phyloP scores from a whole-genome alignment of 176 grass and related monocot genomes.

The Lolium rigidum region DNA sequence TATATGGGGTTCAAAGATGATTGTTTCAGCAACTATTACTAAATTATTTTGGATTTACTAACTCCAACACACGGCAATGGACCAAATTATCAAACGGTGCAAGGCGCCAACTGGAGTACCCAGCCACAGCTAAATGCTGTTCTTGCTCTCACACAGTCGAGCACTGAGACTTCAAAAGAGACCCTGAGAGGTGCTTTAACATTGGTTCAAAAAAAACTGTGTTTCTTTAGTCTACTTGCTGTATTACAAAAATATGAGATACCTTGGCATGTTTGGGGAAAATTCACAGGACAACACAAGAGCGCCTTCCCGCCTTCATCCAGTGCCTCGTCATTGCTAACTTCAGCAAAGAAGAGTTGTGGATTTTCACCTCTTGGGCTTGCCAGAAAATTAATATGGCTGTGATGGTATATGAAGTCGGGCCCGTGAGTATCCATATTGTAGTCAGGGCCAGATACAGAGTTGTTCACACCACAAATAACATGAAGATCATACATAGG shows the following conservation, averaged over 20 bases:
- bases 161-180: neutral
- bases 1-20: neutral
- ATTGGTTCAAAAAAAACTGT: neutral
- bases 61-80: neutral
- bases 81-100: neutral
- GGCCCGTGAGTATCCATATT: neutral
- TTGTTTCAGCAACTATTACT: neutral
- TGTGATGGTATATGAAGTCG: neutral
- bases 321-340: neutral
- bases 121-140: neutral
- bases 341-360: slow-evolving; percentile 21
- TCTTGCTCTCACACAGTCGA: neutral
- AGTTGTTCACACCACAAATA: neutral
- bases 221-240: neutral
- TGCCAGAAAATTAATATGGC: neutral
- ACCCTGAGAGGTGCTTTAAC: neutral
- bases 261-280: neutral
- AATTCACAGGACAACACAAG: neutral
- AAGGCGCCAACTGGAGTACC: neutral
- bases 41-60: neutral
- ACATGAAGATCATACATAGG: slow-evolving; percentile 15
- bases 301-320: neutral
- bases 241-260: neutral
- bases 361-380: neutral
- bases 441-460: neutral